Conservation (phyloP, 1,284 basidiomycete genomes). For the Cutaneotrichosporon sp. region DNA sequence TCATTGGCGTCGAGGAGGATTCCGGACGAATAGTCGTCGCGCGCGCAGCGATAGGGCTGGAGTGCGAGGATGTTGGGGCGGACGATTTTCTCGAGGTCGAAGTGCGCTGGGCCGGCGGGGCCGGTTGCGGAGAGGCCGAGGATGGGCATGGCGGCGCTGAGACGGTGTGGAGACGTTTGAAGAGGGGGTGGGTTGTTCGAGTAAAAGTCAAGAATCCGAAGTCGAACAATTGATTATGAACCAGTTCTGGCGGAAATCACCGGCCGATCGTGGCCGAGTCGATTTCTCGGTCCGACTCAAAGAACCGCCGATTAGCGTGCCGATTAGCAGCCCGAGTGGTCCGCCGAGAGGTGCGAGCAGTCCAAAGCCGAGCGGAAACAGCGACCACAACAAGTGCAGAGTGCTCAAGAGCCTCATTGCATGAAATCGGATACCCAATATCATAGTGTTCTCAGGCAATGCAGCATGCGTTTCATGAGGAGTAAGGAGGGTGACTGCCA, state of each 20-base stretch:
- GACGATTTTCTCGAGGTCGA: slow-evolving; percentile 75
- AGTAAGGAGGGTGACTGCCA: too few species aligned
- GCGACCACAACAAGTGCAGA: too few species aligned
- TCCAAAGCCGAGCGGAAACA: too few species aligned
- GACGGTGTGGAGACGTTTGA: not conserved
- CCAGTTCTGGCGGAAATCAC: not conserved
- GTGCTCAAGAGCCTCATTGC: too few species aligned
- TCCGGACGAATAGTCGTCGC: slow-evolving; percentile 90
- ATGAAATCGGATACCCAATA: too few species aligned
- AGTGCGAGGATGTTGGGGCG: slow-evolving; percentile 89
- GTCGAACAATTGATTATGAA: not conserved
- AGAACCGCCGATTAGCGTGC: too few species aligned
- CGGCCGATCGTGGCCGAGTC: not conserved
- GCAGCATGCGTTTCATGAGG: too few species aligned
- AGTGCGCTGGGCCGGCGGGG: slow-evolving; percentile 64
- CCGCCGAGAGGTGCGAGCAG: too few species aligned
- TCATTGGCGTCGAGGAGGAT: slow-evolving; percentile 98
- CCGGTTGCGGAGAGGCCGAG: slow-evolving; percentile 46
- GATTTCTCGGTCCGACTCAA: not conserved
- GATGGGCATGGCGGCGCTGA: slow-evolving; percentile 46
- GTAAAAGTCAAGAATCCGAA: not conserved
- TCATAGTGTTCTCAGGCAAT: too few species aligned
- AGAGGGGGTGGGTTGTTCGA: not conserved
- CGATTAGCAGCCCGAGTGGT: too few species aligned
- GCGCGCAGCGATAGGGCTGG: slow-evolving; percentile 89